Base-by-base conservation (phyloP, 331 rosid species). In the Quercus lobata region DNA sequence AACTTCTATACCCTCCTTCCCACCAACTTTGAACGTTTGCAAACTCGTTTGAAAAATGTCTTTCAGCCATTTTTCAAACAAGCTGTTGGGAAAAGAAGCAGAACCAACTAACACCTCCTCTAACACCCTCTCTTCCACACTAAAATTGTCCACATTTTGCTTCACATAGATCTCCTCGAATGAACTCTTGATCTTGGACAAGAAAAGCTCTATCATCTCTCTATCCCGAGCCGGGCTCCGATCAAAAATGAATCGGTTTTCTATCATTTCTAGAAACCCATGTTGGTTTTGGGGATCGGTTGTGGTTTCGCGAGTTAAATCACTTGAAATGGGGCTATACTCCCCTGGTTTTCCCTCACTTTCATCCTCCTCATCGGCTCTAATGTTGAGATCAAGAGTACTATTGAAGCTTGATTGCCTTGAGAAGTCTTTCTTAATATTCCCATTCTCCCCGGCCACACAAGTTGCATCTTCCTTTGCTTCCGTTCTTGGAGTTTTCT, bases 31-130 rank as follows among this genome's bases (percentile, higher is more conserved):
- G 84, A 85, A 90, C 52, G 72, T 79, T 76, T 87, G 80, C 73
- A 93, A 89, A 71, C 91, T 92, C 37, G 84, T 88, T 88, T 90
- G 80, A 76, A 96, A 93, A 86, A 91, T 85, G 58, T 88, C 93
- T 82, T 82, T 85, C n/a, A 90, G 84, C 99, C 99, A 96, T 81
- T 93, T 93, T 71, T 91, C 97, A 88, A 96, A 96, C 90, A 89
- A 72, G 73, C 87, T 84, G 83, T 90, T 84, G 60, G 89, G 79
- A 73, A 90, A 93, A 81, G 49, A 86, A 76, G 93, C 97, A 79
- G 88, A 91, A 76, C 93, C 96, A 19, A 61, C 54, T 76, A 79
- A 5, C 60, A 93, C 63, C 76, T 83, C 82, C 72, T 90, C 88
- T 83, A 90, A 35, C 84, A 96, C 94, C 83, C 85, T 86, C 78